These are phyloP conservation scores for Solanum hybrid DNA, from an alignment of 305 asterid species.

Conservation along the genomic window DNA sequence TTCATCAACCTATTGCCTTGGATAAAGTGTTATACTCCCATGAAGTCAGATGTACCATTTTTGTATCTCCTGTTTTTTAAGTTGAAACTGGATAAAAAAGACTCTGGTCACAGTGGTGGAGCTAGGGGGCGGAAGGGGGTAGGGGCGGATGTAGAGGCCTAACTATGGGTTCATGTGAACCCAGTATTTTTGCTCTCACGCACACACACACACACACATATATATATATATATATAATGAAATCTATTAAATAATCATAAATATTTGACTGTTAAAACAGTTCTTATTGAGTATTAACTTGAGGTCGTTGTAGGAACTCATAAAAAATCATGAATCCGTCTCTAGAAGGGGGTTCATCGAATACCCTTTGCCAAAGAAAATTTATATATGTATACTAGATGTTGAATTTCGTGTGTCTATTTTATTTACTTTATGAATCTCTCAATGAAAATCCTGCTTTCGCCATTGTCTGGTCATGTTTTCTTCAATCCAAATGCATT, in stretches of 20 bases:
- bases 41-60: not conserved
- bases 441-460: not conserved
- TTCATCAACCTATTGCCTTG: not conserved
- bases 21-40: not conserved
- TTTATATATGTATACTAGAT: not conserved
- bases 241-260: not conserved
- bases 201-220: too few relatives aligned
- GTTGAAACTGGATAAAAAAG: not conserved
- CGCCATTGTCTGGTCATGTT: not conserved
- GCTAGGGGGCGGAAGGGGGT: not conserved
- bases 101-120: not conserved
- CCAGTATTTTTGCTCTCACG: not conserved
- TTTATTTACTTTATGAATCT: not conserved
- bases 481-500: not conserved
- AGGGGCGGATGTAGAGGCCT: not conserved
- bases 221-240: not conserved
- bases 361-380: not conserved
- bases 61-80: not conserved
- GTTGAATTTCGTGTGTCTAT: not conserved
- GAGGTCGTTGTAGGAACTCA: not conserved
- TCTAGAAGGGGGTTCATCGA: not conserved
- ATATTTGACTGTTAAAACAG: not conserved
- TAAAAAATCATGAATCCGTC: not conserved
- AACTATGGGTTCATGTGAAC: not conserved
- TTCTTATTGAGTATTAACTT: not conserved